Evolutionary conservation across 2,329 filamentous ascomycete species (phyloP).

Genomic region (Aureobasidium subglaciale): DNA sequence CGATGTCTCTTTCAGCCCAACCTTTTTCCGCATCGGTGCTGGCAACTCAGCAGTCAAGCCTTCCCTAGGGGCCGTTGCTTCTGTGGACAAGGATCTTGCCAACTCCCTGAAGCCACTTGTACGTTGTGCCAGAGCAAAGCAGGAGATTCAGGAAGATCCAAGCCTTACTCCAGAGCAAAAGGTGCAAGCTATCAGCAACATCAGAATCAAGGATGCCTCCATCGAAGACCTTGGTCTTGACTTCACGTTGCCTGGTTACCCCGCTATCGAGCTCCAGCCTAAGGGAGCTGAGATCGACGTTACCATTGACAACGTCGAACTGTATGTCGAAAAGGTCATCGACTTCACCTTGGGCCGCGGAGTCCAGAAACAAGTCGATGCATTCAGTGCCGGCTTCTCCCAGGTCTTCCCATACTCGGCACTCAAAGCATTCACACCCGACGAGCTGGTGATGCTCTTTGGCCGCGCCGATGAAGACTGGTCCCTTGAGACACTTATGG

Average conservation of each 20-base stretch:
- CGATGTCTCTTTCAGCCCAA: slow-evolving; percentile 93
- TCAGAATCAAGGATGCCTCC: slow-evolving; percentile 66
- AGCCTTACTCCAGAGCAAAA: slow-evolving; percentile 63
- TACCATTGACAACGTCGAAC: slow-evolving; percentile 83
- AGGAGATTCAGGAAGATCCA: slow-evolving; percentile 67
- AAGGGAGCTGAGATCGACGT: slow-evolving; percentile 69
- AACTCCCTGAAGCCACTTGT: slow-evolving; percentile 81
- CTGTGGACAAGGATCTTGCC: slow-evolving; percentile 79
- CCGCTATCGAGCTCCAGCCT: slow-evolving; percentile 71
- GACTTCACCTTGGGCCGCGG: slow-evolving; percentile 87
- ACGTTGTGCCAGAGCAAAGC: slow-evolving; percentile 77
- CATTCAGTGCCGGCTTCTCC: slow-evolving; percentile 85
- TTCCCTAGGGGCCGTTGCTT: slow-evolving; percentile 81
- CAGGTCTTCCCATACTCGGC: slow-evolving; percentile 95
- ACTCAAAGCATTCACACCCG: slow-evolving; percentile 85
- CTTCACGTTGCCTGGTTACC: slow-evolving; percentile 90
- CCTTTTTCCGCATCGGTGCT: slow-evolving; percentile 91
- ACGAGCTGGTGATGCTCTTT: slow-evolving; percentile 91
- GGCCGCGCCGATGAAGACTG: slow-evolving; percentile 91
- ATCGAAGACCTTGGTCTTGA: slow-evolving; percentile 88
- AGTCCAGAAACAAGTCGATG: slow-evolving; percentile 80
- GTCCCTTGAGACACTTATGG: slow-evolving; percentile 94
- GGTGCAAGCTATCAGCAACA: slow-evolving; percentile 57
- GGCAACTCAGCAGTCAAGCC: slow-evolving; percentile 61
- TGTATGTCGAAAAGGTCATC: slow-evolving; percentile 82